These are phyloP conservation scores for Selaginella moellendorffii DNA, from an alignment of 75 land plant species.

Conservation along the genomic window DNA sequence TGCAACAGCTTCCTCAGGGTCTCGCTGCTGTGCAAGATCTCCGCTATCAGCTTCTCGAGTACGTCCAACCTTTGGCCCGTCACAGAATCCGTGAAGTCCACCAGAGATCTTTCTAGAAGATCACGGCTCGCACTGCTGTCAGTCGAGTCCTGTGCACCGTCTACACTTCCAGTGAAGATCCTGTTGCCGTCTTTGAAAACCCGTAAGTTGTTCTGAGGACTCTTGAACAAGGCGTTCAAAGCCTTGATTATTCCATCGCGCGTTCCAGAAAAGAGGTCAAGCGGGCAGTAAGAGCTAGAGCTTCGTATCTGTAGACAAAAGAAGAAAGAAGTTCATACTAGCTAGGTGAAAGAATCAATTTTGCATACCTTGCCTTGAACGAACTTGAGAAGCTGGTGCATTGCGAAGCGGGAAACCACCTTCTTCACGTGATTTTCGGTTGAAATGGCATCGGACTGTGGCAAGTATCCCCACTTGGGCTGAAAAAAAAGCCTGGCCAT, in stretches of 20 bases:
- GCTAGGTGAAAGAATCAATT: no score
- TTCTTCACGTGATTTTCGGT: conserved; percentile 44
- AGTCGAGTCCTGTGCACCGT: not conserved
- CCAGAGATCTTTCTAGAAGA: conserved; percentile 35
- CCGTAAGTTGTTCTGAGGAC: conserved; percentile 89
- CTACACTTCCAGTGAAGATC: conserved; percentile 31
- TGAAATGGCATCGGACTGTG: conserved; percentile 55
- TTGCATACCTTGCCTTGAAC: conserved; percentile 63
- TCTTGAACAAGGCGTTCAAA: conserved; percentile 39
- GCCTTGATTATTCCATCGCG: conserved; percentile 49
- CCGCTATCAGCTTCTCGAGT: conserved; percentile 55
- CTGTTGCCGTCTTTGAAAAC: conserved; percentile 65
- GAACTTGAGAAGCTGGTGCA: conserved; percentile 78
- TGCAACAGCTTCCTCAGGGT: conserved; percentile 37
- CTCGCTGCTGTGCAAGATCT: conserved; percentile 33
- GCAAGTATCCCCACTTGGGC: conserved; percentile 99
- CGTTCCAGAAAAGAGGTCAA: conserved; percentile 81
- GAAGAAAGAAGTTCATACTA: not conserved
- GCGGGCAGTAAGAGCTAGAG: conserved; percentile 70
- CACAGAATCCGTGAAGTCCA: conserved; percentile 21
- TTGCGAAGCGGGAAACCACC: conserved; percentile 46
- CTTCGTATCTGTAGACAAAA: conserved; percentile 38
- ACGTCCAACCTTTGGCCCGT: conserved; percentile 28
- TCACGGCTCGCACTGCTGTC: not conserved
- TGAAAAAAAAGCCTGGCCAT: conserved; percentile 14